A percentile compares a stretch with the other conserved stretches of the same genome.
These are phyloP conservation scores for Pleurotus cornucopiae DNA, from an alignment of 768 basidiomycete species.

Conservation along the genomic window DNA sequence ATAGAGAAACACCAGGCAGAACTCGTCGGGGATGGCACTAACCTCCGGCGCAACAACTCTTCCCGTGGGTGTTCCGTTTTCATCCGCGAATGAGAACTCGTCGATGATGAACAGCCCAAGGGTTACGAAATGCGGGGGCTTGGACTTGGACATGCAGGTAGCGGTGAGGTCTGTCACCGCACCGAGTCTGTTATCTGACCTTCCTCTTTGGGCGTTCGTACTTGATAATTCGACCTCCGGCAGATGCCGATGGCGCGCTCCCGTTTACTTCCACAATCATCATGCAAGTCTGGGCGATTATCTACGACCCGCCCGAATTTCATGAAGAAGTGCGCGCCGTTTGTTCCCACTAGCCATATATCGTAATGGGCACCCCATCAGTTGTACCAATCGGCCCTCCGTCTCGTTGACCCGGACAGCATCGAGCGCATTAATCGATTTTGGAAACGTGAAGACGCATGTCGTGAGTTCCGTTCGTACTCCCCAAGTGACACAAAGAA, in stretches of 20 bases:
- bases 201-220: not conserved
- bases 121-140: conserved; percentile 45
- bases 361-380: conserved; percentile 21
- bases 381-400: conserved; percentile 62
- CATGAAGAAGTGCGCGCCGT: conserved; percentile 32
- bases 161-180: not conserved
- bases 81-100: conserved; percentile 61
- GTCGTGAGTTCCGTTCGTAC: conserved; percentile 43
- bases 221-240: conserved; percentile 2
- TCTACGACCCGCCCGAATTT: conserved; percentile 36
- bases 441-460: conserved; percentile 70
- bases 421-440: conserved; percentile 58
- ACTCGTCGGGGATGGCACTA: conserved; percentile 17
- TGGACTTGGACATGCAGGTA: conserved; percentile 15
- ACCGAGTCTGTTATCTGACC: not conserved
- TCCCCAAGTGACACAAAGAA: too few species aligned
- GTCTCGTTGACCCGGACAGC: conserved; percentile 53
- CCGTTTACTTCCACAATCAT: conserved; percentile 8
- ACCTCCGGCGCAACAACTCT: conserved; percentile 46
- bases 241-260: conserved; percentile 9
- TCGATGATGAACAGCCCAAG: conserved; percentile 93
- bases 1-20: too few species aligned
- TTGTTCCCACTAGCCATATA: conserved; percentile 9
- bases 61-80: conserved; percentile 48
- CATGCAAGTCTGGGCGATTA: conserved; percentile 43